Evolutionary conservation across 352 stramenopile genomes (phyloP).

Genomic region (Globisporangium splendens): DNA sequence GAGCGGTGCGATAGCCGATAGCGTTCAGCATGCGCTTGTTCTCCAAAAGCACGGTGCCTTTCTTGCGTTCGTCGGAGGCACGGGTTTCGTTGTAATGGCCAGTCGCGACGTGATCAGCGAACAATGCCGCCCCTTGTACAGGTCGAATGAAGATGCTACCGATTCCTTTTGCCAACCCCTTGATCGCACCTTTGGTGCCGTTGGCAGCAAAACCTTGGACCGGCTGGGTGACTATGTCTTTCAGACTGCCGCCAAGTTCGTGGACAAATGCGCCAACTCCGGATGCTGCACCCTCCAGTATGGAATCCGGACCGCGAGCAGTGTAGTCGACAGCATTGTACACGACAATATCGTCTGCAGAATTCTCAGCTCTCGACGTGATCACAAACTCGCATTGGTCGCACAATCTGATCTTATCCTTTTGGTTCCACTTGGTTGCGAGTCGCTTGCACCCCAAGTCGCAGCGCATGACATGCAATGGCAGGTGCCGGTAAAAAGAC

Average conservation of each 20-base stretch:
- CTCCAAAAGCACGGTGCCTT: conserved; percentile 40
- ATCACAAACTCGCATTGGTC: conserved; percentile 51
- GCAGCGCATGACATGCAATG: conserved; percentile 84
- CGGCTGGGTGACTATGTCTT: conserved; percentile 60
- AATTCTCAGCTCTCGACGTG: conserved; percentile 33
- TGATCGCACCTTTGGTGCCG: conserved; percentile 53
- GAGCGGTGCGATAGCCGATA: conserved; percentile 34
- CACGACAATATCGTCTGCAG: conserved; percentile 35
- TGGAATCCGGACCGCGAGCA: conserved; percentile 40
- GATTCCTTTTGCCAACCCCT: conserved; percentile 56
- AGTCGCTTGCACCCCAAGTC: conserved; percentile 37
- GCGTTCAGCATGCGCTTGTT: conserved; percentile 38
- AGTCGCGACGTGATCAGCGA: conserved; percentile 66
- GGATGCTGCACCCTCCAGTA: conserved; percentile 42
- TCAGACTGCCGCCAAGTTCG: conserved; percentile 58
- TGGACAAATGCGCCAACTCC: conserved; percentile 59
- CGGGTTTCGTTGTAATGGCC: conserved; percentile 56
- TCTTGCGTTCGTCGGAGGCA: conserved; percentile 37
- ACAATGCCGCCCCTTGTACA: conserved; percentile 49
- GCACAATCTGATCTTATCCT: conserved; percentile 47
- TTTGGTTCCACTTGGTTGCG: conserved; percentile 53
- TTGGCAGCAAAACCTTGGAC: conserved; percentile 54
- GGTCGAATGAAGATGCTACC: conserved; percentile 49
- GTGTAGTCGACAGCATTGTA: conserved; percentile 60
- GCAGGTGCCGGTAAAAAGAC: conserved; percentile 82